Conservation (phyloP, 2,329 filamentous ascomycete genomes). For the Stagonosporopsis rhizophila region DNA sequence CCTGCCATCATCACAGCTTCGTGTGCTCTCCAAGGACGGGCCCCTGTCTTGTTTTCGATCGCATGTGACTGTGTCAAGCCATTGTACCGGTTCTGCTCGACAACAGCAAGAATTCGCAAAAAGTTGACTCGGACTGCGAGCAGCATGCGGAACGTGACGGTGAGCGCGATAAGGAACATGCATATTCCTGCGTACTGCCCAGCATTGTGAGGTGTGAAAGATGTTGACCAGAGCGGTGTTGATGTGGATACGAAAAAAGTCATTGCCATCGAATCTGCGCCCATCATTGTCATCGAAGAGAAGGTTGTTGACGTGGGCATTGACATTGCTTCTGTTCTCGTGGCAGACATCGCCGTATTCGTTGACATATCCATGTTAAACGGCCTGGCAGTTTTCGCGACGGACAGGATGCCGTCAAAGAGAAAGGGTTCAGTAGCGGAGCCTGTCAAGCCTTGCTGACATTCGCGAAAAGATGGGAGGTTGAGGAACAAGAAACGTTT, state of each 20-base stretch:
- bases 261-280: constrained; percentile 57
- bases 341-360: background rate
- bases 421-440: background rate
- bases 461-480: background rate
- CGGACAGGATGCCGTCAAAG: background rate
- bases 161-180: constrained; percentile 83
- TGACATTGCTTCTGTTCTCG: background rate
- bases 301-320: constrained; percentile 18
- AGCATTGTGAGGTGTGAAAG: constrained; percentile 73
- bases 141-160: constrained; percentile 70
- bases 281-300: constrained; percentile 14
- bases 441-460: too few species aligned
- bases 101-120: constrained; percentile 54
- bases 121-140: constrained; percentile 68
- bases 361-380: constrained; percentile 20
- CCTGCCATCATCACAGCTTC: constrained; percentile 75
- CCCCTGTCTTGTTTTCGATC: constrained; percentile 51
- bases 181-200: constrained; percentile 85
- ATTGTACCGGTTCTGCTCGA: constrained; percentile 73
- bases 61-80: constrained; percentile 68
- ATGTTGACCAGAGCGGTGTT: constrained; percentile 68
- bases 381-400: background rate
- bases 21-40: constrained; percentile 76
- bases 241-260: constrained; percentile 68
- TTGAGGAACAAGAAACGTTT: background rate